phyloP scores from a whole-genome alignment of 495 filamentous ascomycete species.

The Thermothielavioides terrestris region DNA sequence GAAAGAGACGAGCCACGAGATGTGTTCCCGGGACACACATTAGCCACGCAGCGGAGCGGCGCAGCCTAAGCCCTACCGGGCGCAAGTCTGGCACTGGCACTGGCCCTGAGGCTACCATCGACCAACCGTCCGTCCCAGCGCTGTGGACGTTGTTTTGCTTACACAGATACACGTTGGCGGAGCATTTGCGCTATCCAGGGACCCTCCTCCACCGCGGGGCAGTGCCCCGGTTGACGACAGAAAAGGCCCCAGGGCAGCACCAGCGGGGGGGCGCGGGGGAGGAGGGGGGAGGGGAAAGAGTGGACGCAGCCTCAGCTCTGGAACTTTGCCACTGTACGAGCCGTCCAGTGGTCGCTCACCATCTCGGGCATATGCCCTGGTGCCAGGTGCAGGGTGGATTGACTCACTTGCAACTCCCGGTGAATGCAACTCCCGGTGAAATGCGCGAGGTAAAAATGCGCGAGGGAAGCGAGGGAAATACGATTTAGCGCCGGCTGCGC shows the following conservation, averaged over 20 bases:
- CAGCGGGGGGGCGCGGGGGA: background rate
- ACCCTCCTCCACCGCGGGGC: too few relatives aligned
- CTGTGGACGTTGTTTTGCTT: too few relatives aligned
- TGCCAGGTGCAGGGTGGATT: background rate
- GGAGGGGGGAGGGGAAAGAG: background rate
- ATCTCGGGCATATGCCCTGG: background rate
- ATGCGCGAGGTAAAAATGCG: too few relatives aligned
- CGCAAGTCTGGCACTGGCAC: background rate
- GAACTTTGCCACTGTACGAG: slow-evolving; percentile 8
- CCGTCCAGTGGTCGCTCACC: slow-evolving; percentile 10
- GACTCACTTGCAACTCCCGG: background rate
- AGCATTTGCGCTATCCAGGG: too few relatives aligned
- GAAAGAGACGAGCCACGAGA: background rate
- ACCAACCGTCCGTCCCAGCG: background rate
- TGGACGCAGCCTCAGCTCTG: background rate
- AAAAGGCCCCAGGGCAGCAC: too few relatives aligned
- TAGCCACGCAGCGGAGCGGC: slow-evolving; percentile 4
- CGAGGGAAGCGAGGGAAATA: too few relatives aligned
- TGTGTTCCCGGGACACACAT: background rate
- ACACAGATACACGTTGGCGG: too few relatives aligned
- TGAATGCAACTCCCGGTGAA: too few relatives aligned
- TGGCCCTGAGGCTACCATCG: too few relatives aligned
- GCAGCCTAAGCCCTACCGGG: slow-evolving; percentile 3
- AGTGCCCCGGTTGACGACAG: too few relatives aligned
- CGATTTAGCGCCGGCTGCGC: too few relatives aligned